These are phyloP conservation scores for Cucumis cinereus DNA, from an alignment of 306 rosid species.

Conservation along the genomic window DNA sequence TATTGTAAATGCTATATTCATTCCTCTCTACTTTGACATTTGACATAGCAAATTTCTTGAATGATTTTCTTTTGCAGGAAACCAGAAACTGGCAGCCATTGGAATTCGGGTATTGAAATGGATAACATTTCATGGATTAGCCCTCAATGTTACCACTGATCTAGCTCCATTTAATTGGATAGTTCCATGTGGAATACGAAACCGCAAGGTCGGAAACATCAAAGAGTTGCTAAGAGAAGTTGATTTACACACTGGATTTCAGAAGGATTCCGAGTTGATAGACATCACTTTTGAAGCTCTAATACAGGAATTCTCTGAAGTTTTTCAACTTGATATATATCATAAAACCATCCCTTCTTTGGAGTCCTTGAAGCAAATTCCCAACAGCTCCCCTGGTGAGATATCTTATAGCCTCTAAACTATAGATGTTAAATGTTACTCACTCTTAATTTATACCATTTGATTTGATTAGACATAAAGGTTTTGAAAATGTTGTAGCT, in stretches of 20 bases:
- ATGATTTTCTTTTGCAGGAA: slow-evolving; percentile 28
- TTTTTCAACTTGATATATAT: slow-evolving; percentile 38
- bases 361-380: slow-evolving; percentile 3
- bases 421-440: not conserved
- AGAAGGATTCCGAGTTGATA: slow-evolving; percentile 28
- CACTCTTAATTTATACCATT: not conserved
- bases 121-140: slow-evolving; percentile 66
- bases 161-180: slow-evolving; percentile 49
- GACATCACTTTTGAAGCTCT: slow-evolving; percentile 33
- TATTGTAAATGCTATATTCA: not conserved
- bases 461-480: not conserved
- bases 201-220: slow-evolving; percentile 53
- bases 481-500: not conserved
- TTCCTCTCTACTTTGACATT: not conserved
- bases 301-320: slow-evolving; percentile 49
- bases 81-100: slow-evolving; percentile 66
- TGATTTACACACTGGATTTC: slow-evolving; percentile 7
- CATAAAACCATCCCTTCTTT: slow-evolving; percentile 16
- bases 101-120: slow-evolving; percentile 51
- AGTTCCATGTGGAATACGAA: slow-evolving; percentile 59
- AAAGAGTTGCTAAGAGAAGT: slow-evolving; percentile 29
- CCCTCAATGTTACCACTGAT: slow-evolving; percentile 58
- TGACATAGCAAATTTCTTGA: not conserved
- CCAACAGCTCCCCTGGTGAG: not conserved
- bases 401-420: not conserved